Percentiles rank a stretch among this genome's conserved stretches.
These are phyloP conservation scores for Phialophora tarda DNA, from an alignment of 2,329 filamentous ascomycete species.

Conservation along the genomic window DNA sequence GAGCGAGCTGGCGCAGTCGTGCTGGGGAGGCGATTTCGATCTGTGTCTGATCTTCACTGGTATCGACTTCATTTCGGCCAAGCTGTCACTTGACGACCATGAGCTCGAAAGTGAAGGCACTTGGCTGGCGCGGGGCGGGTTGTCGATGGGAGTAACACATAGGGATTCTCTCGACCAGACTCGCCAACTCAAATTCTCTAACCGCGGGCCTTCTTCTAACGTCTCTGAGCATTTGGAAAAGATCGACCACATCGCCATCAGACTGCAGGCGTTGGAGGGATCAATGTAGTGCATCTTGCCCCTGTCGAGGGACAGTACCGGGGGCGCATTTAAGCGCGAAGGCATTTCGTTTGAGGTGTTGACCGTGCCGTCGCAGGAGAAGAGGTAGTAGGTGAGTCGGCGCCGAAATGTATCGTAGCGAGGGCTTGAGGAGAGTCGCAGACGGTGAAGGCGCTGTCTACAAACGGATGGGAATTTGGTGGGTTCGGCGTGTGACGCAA, in stretches of 20 bases:
- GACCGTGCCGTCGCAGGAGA: neutral
- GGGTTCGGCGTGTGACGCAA: slow-evolving; percentile 36
- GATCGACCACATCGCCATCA: slow-evolving; percentile 97
- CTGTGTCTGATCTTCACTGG: slow-evolving; percentile 54
- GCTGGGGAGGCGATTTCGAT: slow-evolving; percentile 34
- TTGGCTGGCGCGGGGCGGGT: slow-evolving; percentile 51
- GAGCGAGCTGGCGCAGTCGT: slow-evolving; percentile 46
- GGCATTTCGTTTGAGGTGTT: slow-evolving; percentile 67
- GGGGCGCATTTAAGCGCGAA: slow-evolving; percentile 76
- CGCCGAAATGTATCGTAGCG: slow-evolving; percentile 15
- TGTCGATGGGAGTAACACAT: slow-evolving; percentile 63
- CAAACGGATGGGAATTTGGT: slow-evolving; percentile 25
- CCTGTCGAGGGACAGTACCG: slow-evolving; percentile 85
- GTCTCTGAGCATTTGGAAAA: slow-evolving; percentile 94
- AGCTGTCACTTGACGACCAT: slow-evolving; percentile 69
- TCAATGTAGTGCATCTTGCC: slow-evolving; percentile 94
- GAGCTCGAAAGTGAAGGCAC: slow-evolving; percentile 77
- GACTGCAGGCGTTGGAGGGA: slow-evolving; percentile 86
- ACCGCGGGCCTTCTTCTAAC: slow-evolving; percentile 85
- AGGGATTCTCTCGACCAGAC: slow-evolving; percentile 94
- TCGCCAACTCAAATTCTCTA: slow-evolving; percentile 96
- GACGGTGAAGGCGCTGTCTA: slow-evolving; percentile 16
- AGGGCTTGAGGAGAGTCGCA: slow-evolving; percentile 7
- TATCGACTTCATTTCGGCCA: slow-evolving; percentile 55
- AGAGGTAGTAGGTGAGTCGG: slow-evolving; percentile 5